Evolutionary conservation across 805 yeast species (phyloP).

Genomic region (Pichia cephalocereana): DNA sequence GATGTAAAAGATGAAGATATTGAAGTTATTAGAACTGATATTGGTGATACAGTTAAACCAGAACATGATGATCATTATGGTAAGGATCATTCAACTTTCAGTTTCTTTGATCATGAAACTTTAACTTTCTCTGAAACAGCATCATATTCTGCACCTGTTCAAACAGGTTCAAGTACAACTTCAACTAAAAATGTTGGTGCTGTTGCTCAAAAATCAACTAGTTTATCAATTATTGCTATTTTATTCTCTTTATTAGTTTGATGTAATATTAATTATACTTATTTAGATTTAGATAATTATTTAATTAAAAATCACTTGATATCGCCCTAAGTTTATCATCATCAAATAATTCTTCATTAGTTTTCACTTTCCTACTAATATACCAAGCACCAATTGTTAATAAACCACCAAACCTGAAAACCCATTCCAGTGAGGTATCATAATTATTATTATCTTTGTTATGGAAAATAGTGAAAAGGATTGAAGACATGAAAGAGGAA

Average conservation of each 20-base stretch:
- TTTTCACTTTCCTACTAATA: conserved; percentile 34
- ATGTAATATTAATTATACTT: too few species aligned
- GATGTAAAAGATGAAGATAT: conserved; percentile 28
- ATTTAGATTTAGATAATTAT: background rate
- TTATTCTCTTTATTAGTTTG: background rate
- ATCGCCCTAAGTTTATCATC: conserved; percentile 22
- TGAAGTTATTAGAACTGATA: conserved; percentile 27
- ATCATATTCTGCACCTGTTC: background rate
- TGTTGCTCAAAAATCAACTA: background rate
- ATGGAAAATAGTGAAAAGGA: conserved; percentile 34
- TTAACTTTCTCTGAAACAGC: background rate
- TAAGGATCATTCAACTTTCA: background rate
- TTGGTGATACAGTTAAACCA: background rate
- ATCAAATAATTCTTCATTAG: conserved; percentile 27
- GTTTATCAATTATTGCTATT: background rate
- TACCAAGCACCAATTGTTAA: conserved; percentile 38
- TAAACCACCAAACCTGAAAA: conserved; percentile 46
- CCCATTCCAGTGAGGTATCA: conserved; percentile 46
- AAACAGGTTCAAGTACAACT: background rate
- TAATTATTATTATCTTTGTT: conserved; percentile 17
- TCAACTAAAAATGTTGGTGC: background rate
- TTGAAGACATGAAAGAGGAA: conserved; percentile 39
- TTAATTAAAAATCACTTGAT: background rate
- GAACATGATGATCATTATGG: background rate
- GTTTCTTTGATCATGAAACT: background rate